These are phyloP conservation scores for Carnegiea gigantea DNA, from an alignment of 179 eudicot species.

Conservation along the genomic window DNA sequence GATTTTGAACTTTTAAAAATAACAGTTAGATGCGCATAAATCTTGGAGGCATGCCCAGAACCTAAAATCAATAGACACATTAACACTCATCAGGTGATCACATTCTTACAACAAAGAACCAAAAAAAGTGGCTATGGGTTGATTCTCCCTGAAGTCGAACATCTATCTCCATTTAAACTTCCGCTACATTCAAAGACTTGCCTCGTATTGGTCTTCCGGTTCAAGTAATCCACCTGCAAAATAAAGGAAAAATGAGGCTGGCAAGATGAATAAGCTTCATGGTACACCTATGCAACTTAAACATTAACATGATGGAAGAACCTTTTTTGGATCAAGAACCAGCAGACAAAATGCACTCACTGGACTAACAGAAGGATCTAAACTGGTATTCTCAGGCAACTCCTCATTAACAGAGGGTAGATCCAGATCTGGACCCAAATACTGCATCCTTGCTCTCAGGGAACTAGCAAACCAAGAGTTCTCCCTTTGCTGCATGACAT, in stretches of 20 bases:
- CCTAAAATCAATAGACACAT: constrained; percentile 5
- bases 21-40: constrained; percentile 16
- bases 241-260: constrained; percentile 19
- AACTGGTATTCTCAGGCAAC: constrained; percentile 31
- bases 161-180: constrained; percentile 43
- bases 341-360: constrained; percentile 69
- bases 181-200: constrained; percentile 36
- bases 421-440: constrained; percentile 78
- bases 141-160: constrained; percentile 47
- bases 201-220: constrained; percentile 68
- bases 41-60: background rate
- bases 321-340: constrained; percentile 81
- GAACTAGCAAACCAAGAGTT: constrained; percentile 86
- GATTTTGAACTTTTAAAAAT: too few relatives aligned
- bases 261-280: constrained; percentile 1
- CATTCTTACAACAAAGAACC: constrained; percentile 14
- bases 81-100: background rate
- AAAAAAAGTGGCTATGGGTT: constrained; percentile 42
- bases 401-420: constrained; percentile 55
- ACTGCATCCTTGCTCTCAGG: constrained; percentile 71
- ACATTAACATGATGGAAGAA: constrained; percentile 19
- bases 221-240: constrained; percentile 81
- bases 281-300: background rate
- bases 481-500: constrained; percentile 70
- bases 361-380: constrained; percentile 76